A percentile compares a stretch with the other conserved stretches of the same genome.
phyloP scores from a whole-genome alignment of 768 basidiomycete genomes.

The Xerocomellus intermedius region DNA sequence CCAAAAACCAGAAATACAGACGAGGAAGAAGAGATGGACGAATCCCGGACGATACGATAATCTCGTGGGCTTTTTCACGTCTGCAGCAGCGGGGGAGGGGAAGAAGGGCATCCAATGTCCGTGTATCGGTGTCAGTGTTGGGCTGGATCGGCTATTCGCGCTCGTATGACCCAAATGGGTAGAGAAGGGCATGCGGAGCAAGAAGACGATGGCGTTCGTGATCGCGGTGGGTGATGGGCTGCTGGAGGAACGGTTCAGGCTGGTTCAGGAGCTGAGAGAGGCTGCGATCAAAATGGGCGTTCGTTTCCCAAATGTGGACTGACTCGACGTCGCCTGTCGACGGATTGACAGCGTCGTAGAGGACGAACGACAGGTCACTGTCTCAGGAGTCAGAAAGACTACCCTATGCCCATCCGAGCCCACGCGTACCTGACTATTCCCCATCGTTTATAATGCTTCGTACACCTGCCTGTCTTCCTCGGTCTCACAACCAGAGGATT shows the following conservation, averaged over 20 bases:
- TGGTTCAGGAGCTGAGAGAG: slow-evolving; percentile 78
- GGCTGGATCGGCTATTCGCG: slow-evolving; percentile 91
- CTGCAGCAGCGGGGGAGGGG: slow-evolving; percentile 71
- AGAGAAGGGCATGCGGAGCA: slow-evolving; percentile 75
- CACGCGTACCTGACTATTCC: no score
- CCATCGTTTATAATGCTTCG: no score
- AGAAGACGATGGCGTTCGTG: slow-evolving; percentile 93
- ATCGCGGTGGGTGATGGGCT: slow-evolving; percentile 89
- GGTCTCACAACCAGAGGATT: no score
- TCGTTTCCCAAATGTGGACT: background rate
- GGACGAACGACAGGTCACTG: no score
- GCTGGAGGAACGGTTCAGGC: slow-evolving; percentile 75
- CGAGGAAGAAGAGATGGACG: slow-evolving; percentile 86
- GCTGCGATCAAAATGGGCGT: slow-evolving; percentile 79
- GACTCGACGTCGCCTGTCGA: slow-evolving; percentile 40
- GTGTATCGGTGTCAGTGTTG: slow-evolving; percentile 93
- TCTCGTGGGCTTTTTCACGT: slow-evolving; percentile 89
- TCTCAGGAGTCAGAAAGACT: no score
- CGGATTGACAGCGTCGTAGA: no score
- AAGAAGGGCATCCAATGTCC: slow-evolving; percentile 71
- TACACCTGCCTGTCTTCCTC: no score
- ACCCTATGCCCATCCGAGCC: no score
- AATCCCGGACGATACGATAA: slow-evolving; percentile 94
- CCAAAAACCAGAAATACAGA: slow-evolving; percentile 40
- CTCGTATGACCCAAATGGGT: slow-evolving; percentile 86